These are phyloP conservation scores for Hymenoscyphus fructigenus DNA, from an alignment of 2,329 filamentous ascomycete genomes.

Conservation along the genomic window DNA sequence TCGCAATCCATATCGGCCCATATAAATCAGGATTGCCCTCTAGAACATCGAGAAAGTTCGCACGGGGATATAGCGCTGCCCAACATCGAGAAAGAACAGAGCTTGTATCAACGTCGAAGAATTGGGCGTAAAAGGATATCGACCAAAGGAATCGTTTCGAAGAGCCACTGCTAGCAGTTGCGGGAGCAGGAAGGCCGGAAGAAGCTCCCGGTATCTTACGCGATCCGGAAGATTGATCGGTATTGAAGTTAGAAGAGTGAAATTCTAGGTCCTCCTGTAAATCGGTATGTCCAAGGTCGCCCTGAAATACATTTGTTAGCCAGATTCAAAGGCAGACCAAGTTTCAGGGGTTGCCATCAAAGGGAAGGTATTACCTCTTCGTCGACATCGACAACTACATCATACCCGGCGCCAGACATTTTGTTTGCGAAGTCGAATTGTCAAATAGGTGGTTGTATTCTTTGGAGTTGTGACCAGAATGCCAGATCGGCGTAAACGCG, in stretches of 20 bases:
- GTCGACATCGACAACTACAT: conserved; percentile 96
- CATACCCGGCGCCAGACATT: conserved; percentile 69
- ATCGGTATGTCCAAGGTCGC: conserved; percentile 96
- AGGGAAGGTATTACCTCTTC: conserved; percentile 69
- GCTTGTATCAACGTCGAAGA: conserved; percentile 96
- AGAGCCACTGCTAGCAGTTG: conserved; percentile 49
- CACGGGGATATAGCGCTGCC: conserved; percentile 84
- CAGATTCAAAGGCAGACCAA: not conserved
- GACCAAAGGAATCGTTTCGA: conserved; percentile 91
- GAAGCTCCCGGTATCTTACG: conserved; percentile 41
- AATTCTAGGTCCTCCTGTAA: conserved; percentile 99
- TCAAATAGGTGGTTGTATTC: not conserved
- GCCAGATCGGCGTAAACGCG: not conserved
- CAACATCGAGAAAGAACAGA: conserved; percentile 85
- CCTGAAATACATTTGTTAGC: conserved; percentile 51
- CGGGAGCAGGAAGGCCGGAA: conserved; percentile 56
- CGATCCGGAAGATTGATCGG: conserved; percentile 46
- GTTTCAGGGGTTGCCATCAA: conserved; percentile 3
- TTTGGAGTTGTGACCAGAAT: conserved; percentile 3
- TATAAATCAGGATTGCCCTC: conserved; percentile 97
- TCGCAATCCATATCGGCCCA: conserved; percentile 98
- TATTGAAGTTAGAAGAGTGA: conserved; percentile 85
- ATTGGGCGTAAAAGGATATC: conserved; percentile 91
- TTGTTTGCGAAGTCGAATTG: conserved; percentile 12
- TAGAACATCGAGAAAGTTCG: conserved; percentile 94